Evolutionary conservation across 164 flowering plant species (phyloP), one percentile per base, ranked within the genome.

Genomic region (Liquidambar formosana): DNA sequence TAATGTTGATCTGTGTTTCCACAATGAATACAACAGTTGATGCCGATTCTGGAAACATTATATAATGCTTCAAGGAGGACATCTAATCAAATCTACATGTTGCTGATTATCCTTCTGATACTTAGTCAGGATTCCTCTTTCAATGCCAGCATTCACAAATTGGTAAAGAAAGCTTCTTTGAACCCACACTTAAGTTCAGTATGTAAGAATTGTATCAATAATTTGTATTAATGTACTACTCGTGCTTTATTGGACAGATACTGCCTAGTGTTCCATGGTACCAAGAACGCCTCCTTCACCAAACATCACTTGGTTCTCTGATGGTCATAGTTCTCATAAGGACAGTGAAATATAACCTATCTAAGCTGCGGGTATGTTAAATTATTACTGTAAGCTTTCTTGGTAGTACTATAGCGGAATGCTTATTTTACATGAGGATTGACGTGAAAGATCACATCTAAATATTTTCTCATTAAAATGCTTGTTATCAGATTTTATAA

Each of bases 61-160:
- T 96, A 96, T 72, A 84, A 91, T 84, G 94, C 98, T 61, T 83
- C 96, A 65, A 88, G 78, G 78, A 89, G 89, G 82, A 83, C 96
- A 6, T 80, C 99, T 43, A 96, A 91, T 84, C 98, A 93, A 62
- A 96, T 96, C 57, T 96, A 93, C 80, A 95, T 96, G 95, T 72
- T 96, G 84, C 82, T 96, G 87, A 90, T 96, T 73, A 83, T 93
- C 60, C 92, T 96, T 79, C 98, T 96, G 41, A 96, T 96, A 62
- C 91, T 96, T 18, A 96, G 99, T 79, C 99, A 96, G 78, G 98
- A 96, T 82, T 91, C 98, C 53, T 88, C 99, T 66, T 93, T 96
- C 77, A 93, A 89, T 81, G 92, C 96, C 51, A 89, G 93, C 81
- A 83, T 91, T 66, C 96, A 96, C 85, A 93, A 93, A 78, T 78